Base-by-base conservation (phyloP, 75 land plant species). In the Pseudotsuga menziesii region DNA sequence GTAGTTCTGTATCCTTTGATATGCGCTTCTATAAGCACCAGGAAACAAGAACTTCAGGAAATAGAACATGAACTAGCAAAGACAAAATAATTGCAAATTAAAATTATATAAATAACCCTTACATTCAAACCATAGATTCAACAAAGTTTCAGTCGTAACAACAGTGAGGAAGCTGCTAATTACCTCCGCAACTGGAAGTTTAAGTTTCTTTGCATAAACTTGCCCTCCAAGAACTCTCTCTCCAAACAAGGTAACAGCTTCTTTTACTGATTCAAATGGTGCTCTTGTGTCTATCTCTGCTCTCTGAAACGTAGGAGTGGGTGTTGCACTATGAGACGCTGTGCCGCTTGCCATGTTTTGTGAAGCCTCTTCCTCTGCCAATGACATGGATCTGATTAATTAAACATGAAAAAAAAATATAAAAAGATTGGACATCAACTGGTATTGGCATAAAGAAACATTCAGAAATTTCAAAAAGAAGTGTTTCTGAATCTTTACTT, bases 221-320 rank as follows among this genome's bases (percentile, higher is more conserved):
- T 88, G 90, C 19, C 86, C 88, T 14, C 80, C 92, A 25, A 90
- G 59, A 26, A 88, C 86, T 60, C 75, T 89, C 73, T 93, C 98
- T 23, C 96, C 98, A 77, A 95, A 95, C 88, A 95, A 74, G 76
- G 76, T 64, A 4, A 95, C 90, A 11, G 98, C 98, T 58, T 88
- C 96, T 75, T 88, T 95, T 39, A 95, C 98, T 11, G 98, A 95
- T 66, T 78, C 83, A 74, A 95, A 95, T 22, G 98, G 98, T 39
- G 91, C 88, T 48, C 86, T 75, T 14, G 87, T 89, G 72, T 93
- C 96, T 75, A 95, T 89, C 81, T 91, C 98, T 6, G 87, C 91
- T 55, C 94, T 80, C 8, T 54, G 57, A 56, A 73, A 73, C 35
- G 54, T 19, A 5, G 16, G 74, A 17, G 52, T 17, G 22, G 75